Percentiles rank a stretch among this genome's conserved stretches.
Evolutionary conservation across 2,329 filamentous ascomycete genomes (phyloP).

Genomic region (Hawksworthiomyces lignivorus): DNA sequence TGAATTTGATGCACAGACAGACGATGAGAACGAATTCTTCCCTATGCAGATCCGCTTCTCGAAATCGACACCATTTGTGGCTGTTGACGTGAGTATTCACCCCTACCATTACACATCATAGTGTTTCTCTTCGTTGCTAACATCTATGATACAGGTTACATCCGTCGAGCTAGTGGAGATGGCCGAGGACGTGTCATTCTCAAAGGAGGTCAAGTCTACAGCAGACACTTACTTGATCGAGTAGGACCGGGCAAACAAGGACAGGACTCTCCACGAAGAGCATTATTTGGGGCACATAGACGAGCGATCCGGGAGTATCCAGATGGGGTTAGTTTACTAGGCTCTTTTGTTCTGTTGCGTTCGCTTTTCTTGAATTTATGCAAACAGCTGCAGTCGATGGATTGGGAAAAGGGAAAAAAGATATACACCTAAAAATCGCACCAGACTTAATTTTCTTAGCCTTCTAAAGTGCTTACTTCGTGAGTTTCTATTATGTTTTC

Average conservation of each 20-base stretch:
- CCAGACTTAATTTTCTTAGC: too few species aligned
- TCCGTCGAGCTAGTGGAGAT: slow-evolving; percentile 65
- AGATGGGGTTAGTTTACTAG: not conserved
- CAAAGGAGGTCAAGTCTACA: slow-evolving; percentile 70
- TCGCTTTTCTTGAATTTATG: slow-evolving; percentile 1
- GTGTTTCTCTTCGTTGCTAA: not conserved
- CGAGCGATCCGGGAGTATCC: slow-evolving; percentile 1
- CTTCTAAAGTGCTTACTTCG: too few species aligned
- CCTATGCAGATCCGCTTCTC: slow-evolving; percentile 89
- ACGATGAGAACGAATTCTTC: slow-evolving; percentile 93
- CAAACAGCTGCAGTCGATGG: not conserved
- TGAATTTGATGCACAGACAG: slow-evolving; percentile 86
- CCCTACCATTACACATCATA: too few species aligned
- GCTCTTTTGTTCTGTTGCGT: not conserved
- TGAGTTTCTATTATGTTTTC: too few species aligned
- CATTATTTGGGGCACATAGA: slow-evolving; percentile 2
- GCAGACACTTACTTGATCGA: slow-evolving; percentile 72
- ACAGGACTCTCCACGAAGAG: too few species aligned
- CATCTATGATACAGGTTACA: slow-evolving; percentile 40
- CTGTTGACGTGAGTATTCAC: slow-evolving; percentile 92
- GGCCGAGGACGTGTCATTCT: slow-evolving; percentile 72
- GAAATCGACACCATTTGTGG: slow-evolving; percentile 78
- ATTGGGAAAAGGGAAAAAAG: too few species aligned
- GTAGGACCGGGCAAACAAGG: slow-evolving; percentile 8
- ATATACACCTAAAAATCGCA: too few species aligned